Percentiles rank a stretch among this genome's conserved stretches.
These are phyloP conservation scores for Tanacetum coccineum DNA, from an alignment of 129 eudicot species.

Conservation along the genomic window DNA sequence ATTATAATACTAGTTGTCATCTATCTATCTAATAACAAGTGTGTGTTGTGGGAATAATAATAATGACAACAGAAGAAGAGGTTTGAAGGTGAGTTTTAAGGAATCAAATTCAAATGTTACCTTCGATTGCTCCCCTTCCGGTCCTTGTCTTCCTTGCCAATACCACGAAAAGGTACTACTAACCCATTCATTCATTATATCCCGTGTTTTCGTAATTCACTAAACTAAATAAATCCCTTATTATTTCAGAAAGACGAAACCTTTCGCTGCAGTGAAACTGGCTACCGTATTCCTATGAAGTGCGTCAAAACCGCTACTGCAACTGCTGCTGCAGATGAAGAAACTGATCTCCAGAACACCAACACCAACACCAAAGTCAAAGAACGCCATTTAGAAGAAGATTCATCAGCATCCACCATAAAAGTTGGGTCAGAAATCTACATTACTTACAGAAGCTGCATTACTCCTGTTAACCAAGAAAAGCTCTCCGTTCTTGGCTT, in stretches of 20 bases:
- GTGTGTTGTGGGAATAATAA: no score
- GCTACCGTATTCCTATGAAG: constrained; percentile 81
- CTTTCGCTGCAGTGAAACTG: constrained; percentile 92
- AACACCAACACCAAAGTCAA: constrained; percentile 14
- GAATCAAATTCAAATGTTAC: constrained; percentile 66
- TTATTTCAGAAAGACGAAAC: constrained; percentile 56
- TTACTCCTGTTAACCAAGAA: constrained; percentile 69
- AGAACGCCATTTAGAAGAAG: constrained; percentile 11
- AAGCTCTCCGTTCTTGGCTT: constrained; percentile 71
- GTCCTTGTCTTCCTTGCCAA: constrained; percentile 75
- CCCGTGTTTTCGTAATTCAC: no score
- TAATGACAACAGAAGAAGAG: constrained; percentile 16
- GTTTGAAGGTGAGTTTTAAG: constrained; percentile 52
- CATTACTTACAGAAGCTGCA: constrained; percentile 80
- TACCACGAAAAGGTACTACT: constrained; percentile 74
- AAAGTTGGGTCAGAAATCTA: constrained; percentile 45
- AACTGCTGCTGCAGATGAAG: constrained; percentile 34
- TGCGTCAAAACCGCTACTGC: constrained; percentile 42
- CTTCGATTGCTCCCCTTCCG: constrained; percentile 92
- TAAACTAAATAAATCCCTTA: neutral
- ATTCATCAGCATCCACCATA: constrained; percentile 47
- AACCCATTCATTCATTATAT: neutral
- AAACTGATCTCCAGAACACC: constrained; percentile 36
- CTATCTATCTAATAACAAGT: no score
- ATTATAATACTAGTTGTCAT: no score